Base-by-base conservation (phyloP, 345 rosid genomes). In the Lepidium aucheri region DNA sequence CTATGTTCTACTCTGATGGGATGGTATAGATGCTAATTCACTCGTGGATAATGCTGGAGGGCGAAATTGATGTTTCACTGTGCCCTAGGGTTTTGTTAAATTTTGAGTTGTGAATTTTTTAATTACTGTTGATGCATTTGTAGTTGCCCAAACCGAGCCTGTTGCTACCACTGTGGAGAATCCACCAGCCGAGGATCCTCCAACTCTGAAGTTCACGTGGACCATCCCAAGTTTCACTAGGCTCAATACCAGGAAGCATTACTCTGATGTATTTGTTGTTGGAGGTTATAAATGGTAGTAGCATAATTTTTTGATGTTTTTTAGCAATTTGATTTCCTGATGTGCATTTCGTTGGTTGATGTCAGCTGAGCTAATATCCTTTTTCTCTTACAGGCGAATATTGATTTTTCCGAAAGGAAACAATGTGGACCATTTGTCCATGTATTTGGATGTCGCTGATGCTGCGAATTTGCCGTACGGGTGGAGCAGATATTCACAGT, bases 361-460 rank as follows among this genome's bases (percentile, higher is more conserved):
- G 20, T 22, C 18, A 7, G 49, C 33, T 65, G 52, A 15, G 40
- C 76, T 72, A 49, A 22, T 35, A 51, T 66, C 42, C 6, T 14
- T n/a, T 62, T 41, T 52, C 33, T 34, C 17, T 24, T 53, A 65
- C 81, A 94, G 96, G 99, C 82, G 96, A 70, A 68, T 90, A 69
- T 83, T 93, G 65, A 83, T 83, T 49, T 94, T 94, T 38, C 97
- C 99, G 3, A 90, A 86, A 67, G 99, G 99, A 67, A 94, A 94
- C 85, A 90, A 94, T 76, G 96, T 84, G 63, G 99, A 90, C 71
- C 86, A 94, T 79, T 67, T 94, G 83, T 90, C 97, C n/a, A 81
- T 93, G 95, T 94, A 94, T 65, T 73, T 94, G 74, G 97, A 90
- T 79, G 99, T 90, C 74, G 96, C 96, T 1, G 97, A 90, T 67